Conservation (phyloP, 164 flowering plant species). For the Cinnamomum chago region DNA sequence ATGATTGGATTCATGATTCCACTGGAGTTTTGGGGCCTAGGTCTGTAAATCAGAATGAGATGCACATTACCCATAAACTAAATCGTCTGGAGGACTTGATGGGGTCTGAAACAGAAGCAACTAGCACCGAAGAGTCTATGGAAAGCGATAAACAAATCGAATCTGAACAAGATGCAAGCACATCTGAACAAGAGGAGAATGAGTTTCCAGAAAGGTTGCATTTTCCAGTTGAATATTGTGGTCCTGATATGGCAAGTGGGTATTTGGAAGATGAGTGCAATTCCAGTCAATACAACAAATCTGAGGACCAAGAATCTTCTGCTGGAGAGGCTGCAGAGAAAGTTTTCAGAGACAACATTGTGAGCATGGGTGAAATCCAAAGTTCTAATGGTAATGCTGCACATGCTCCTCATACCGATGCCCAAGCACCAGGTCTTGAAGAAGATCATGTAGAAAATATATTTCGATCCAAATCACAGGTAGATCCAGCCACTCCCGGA, state of each 20-base stretch:
- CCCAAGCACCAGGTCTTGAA: neutral
- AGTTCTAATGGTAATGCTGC: neutral
- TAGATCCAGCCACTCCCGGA: neutral
- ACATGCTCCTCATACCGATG: neutral
- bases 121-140: neutral
- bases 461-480: neutral
- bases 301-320: slow-evolving; percentile 24
- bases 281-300: slow-evolving; percentile 3
- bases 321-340: slow-evolving; percentile 7
- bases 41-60: neutral
- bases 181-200: slow-evolving; percentile 14
- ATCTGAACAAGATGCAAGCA: slow-evolving; percentile 3
- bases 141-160: neutral
- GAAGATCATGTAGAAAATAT: neutral
- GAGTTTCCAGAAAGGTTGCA: slow-evolving; percentile 13
- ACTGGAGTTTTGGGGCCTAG: neutral
- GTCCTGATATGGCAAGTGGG: slow-evolving; percentile 11
- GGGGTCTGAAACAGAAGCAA: slow-evolving; percentile 6
- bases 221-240: slow-evolving; percentile 3
- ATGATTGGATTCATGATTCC: slow-evolving; percentile 2
- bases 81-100: neutral
- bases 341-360: slow-evolving; percentile 3
- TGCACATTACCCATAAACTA: neutral
- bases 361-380: neutral
- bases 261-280: slow-evolving; percentile 18